A percentile compares a stretch with the other conserved stretches of the same genome.
These are phyloP conservation scores for Pistacia atlantica DNA, from an alignment of 345 rosid genomes.

Conservation along the genomic window DNA sequence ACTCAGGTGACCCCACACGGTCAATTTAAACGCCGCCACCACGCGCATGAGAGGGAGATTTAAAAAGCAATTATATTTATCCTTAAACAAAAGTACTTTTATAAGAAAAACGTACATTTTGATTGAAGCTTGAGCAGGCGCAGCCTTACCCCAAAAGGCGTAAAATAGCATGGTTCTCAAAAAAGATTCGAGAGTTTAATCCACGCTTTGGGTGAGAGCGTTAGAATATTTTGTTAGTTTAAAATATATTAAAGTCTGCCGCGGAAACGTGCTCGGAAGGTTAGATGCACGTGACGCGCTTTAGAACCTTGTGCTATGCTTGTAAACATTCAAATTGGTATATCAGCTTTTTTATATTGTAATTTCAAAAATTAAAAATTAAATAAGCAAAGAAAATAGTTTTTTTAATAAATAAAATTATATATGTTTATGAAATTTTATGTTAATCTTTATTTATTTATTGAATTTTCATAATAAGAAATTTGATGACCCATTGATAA, in stretches of 20 bases:
- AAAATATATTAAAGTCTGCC: neutral
- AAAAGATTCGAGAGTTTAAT: neutral
- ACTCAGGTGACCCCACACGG: slow-evolving; percentile 11
- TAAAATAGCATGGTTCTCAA: neutral
- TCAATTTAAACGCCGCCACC: neutral
- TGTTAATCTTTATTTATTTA: no score
- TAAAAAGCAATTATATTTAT: neutral
- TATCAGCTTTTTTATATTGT: neutral
- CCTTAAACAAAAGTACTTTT: neutral
- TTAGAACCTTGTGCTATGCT: neutral
- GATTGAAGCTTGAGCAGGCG: neutral
- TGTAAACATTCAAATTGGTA: no score
- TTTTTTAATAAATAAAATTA: neutral
- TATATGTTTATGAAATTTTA: no score
- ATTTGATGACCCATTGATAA: no score
- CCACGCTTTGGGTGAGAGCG: neutral
- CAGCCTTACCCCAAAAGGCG: neutral
- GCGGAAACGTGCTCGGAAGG: neutral
- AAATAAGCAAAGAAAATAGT: neutral
- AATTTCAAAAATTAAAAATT: neutral
- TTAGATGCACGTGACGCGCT: slow-evolving; percentile 6
- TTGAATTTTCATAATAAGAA: no score
- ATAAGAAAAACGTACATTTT: neutral
- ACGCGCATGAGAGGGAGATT: neutral
- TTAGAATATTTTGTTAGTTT: no score